Conservation (phyloP, 148 eudicot genomes). For the Dianthus caryophyllus region DNA sequence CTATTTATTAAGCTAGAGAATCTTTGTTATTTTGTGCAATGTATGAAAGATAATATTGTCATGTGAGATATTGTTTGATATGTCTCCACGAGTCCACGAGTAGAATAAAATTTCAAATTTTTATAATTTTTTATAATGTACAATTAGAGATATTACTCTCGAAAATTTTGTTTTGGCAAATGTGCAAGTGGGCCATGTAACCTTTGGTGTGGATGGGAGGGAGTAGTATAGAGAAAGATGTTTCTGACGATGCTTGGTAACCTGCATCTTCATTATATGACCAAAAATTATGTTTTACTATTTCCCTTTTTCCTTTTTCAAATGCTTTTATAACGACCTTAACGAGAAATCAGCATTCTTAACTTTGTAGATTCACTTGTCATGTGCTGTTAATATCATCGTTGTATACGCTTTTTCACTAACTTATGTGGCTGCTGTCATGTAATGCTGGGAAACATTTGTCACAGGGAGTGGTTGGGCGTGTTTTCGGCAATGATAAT, state of each 20-base stretch:
- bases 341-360: not conserved
- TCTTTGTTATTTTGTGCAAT: too few relatives aligned
- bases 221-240: not conserved
- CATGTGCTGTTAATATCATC: not conserved
- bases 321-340: not conserved
- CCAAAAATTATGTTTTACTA: not conserved
- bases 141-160: too few relatives aligned
- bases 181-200: not conserved
- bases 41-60: too few relatives aligned
- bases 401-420: not conserved
- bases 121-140: too few relatives aligned
- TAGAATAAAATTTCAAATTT: too few relatives aligned
- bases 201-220: not conserved
- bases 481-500: constrained; percentile 82
- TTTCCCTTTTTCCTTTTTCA: not conserved
- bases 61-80: too few relatives aligned
- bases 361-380: not conserved
- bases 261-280: not conserved
- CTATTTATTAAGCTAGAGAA: too few relatives aligned
- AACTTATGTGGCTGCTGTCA: not conserved
- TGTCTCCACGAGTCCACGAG: too few relatives aligned
- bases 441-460: constrained; percentile 13
- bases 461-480: constrained; percentile 83
- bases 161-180: too few relatives aligned
- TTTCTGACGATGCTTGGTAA: not conserved